phyloP scores from a whole-genome alignment of 2,329 filamentous ascomycete species.

The Pseudogymnoascus pannorum region DNA sequence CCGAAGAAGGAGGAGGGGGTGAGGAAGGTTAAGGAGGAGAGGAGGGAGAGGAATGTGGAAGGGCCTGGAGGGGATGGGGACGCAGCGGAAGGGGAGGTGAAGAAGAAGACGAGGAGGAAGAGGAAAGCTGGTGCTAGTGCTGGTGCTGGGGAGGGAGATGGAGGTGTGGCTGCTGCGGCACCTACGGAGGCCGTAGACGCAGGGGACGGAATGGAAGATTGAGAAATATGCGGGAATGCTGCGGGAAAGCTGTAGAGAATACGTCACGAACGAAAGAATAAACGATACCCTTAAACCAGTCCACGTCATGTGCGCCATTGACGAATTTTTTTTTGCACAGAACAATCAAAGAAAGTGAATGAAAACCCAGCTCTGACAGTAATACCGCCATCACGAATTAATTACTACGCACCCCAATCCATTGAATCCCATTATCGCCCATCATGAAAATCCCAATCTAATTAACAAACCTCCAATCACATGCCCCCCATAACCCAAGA shows the following conservation, averaged over 20 bases:
- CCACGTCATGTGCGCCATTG: neutral
- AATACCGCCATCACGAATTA: neutral
- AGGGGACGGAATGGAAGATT: neutral
- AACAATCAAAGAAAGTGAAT: neutral
- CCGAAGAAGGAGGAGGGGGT: constrained; percentile 39
- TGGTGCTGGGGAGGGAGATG: constrained; percentile 12
- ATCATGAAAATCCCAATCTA: neutral
- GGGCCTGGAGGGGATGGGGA: neutral
- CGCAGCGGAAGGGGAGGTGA: constrained; percentile 22
- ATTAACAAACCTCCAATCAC: neutral
- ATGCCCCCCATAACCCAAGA: neutral
- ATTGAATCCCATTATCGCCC: neutral
- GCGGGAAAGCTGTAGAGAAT: neutral
- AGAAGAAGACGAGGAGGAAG: constrained; percentile 34
- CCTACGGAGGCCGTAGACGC: neutral
- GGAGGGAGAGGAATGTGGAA: constrained; percentile 24
- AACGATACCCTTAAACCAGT: neutral
- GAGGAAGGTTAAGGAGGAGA: constrained; percentile 23
- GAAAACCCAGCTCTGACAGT: neutral
- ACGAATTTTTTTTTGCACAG: neutral
- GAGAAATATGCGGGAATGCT: neutral
- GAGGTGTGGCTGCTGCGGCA: neutral
- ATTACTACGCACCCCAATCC: neutral
- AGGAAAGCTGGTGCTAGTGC: constrained; percentile 22
- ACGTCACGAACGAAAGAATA: neutral